These are phyloP conservation scores for Penicillium crystallinum DNA, from an alignment of 495 filamentous ascomycete species.

Conservation along the genomic window DNA sequence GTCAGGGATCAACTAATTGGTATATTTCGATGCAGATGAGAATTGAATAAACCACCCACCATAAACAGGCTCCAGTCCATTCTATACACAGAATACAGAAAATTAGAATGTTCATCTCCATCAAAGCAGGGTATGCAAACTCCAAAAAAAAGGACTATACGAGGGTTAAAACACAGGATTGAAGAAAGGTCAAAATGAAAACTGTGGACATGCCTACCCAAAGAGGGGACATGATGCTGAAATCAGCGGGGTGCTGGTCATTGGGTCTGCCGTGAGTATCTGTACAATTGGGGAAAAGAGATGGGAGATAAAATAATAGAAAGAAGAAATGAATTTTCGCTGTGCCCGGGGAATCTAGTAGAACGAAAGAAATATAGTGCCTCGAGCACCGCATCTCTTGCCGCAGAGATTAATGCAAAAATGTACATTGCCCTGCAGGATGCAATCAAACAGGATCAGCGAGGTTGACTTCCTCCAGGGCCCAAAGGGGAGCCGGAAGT, in stretches of 20 bases:
- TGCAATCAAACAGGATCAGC: constrained; percentile 1
- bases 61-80: constrained; percentile 1
- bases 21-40: background rate
- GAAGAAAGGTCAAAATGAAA: background rate
- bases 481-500: background rate
- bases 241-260: background rate
- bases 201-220: background rate
- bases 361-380: constrained; percentile 12
- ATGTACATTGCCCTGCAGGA: background rate
- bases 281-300: background rate
- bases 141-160: background rate
- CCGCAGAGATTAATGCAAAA: constrained; percentile 9
- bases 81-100: constrained; percentile 1
- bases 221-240: background rate
- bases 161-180: constrained; percentile 1
- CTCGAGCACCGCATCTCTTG: constrained; percentile 8
- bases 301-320: constrained; percentile 7
- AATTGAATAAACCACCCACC: background rate
- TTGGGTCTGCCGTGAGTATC: background rate
- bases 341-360: constrained; percentile 30
- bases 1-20: background rate
- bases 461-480: background rate
- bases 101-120: background rate
- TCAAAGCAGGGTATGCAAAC: constrained; percentile 9
- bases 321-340: constrained; percentile 15